Percentiles rank a stretch among this genome's conserved stretches.
Evolutionary conservation across 2,329 filamentous ascomycete genomes (phyloP).

Genomic region (Purpureocillium lavendulum): DNA sequence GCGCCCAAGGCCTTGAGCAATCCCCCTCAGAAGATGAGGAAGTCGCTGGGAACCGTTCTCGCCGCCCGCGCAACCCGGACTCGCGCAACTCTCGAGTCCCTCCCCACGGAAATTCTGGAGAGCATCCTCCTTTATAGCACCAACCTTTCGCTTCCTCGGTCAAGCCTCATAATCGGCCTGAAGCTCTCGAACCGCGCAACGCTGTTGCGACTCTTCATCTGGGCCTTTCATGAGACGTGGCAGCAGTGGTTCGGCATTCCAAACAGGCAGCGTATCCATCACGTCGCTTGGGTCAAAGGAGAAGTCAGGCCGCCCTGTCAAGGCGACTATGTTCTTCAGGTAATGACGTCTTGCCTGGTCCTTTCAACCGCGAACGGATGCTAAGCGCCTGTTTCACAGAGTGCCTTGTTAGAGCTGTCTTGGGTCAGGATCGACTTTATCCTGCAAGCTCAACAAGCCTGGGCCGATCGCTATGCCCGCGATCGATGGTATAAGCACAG

Average conservation of each 20-base stretch:
- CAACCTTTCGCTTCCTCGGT: slow-evolving; percentile 38
- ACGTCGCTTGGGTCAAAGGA: slow-evolving; percentile 7
- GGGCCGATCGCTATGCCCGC: slow-evolving; percentile 30
- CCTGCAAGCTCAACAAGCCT: slow-evolving; percentile 38
- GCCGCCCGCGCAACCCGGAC: slow-evolving; percentile 15
- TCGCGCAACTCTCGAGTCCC: slow-evolving; percentile 19
- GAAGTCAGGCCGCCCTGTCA: slow-evolving; percentile 9
- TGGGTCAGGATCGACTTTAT: slow-evolving; percentile 39
- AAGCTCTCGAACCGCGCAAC: slow-evolving; percentile 34
- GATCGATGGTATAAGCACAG: slow-evolving; percentile 25
- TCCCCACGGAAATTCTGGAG: slow-evolving; percentile 47
- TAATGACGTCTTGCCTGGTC: slow-evolving; percentile 16
- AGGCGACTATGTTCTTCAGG: slow-evolving; percentile 36
- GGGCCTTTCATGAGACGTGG: slow-evolving; percentile 29
- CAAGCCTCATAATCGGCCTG: slow-evolving; percentile 34
- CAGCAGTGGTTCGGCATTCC: slow-evolving; percentile 25
- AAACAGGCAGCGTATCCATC: slow-evolving; percentile 4
- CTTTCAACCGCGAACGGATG: background rate
- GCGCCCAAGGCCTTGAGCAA: slow-evolving; percentile 6
- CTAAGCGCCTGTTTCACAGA: slow-evolving; percentile 21
- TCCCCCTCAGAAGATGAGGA: slow-evolving; percentile 16
- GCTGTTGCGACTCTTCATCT: slow-evolving; percentile 26
- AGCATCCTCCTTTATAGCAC: slow-evolving; percentile 40
- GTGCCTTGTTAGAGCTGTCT: slow-evolving; percentile 30
- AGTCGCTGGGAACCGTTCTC: slow-evolving; percentile 20